Evolutionary conservation across 352 stramenopile species (phyloP), one percentile per base, ranked within the genome.

Genomic region (Pythium vanterpoolii): DNA sequence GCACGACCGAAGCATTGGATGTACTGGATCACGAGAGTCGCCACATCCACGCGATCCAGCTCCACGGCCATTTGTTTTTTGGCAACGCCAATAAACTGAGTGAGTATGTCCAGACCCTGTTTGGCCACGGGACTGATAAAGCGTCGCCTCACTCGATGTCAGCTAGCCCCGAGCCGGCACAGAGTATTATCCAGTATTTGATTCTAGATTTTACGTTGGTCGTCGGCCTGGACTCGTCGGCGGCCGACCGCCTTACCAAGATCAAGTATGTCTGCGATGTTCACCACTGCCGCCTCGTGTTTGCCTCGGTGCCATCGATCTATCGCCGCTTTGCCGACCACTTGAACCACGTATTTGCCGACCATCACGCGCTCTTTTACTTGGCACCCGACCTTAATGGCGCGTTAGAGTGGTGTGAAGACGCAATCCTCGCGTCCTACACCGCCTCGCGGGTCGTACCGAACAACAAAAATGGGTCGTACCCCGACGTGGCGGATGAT

Each of bases 161-260:
- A 1, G 46, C n/a, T n/a, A n/a, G 60, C 1, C 27, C 31, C 0
- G 9, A 14, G 10, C 16, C 13, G 0, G 42, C 46, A 1, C 26
- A 47, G 11, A 48, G 9, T 21, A 16, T 27, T 1, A 87, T 91
- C 18, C 60, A 62, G 13, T 89, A 68, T 40, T 67, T 93, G 30
- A 90, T 98, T 31, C 74, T 98, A 8, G 91, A 98, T 60, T 98
- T 98, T 61, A 96, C 89, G 1, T 63, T 98, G 2, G 93, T 98
- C 0, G 76, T 97, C 0, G 90, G 90, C 4, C 79, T 98, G 40
- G 93, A 98, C 47, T 92, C 81, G 18, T 95, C 85, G 13, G 85
- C 85, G 10, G 85, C 83, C 0, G 81, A 92, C 31, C 75, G 80
- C 5, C 51, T 95, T 11, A 86, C 82, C 19, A 91, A 92, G 60